A percentile compares a stretch with the other conserved stretches of the same genome.
Evolutionary conservation across 2,329 filamentous ascomycete genomes (phyloP).

Genomic region (Phialemonium atrogriseum): DNA sequence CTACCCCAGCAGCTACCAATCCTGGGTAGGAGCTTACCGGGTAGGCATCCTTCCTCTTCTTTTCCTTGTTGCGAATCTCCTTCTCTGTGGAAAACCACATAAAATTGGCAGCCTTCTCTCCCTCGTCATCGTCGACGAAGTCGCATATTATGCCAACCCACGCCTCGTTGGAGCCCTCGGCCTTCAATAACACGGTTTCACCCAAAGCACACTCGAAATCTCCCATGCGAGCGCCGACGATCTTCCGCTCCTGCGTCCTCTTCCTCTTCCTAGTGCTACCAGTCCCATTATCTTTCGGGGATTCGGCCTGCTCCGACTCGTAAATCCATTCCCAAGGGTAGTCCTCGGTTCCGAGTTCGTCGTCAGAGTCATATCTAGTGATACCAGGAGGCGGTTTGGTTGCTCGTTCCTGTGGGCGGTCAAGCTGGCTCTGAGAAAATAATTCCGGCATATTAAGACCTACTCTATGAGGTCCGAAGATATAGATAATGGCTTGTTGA

Average conservation of each 20-base stretch:
- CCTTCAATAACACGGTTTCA: constrained; percentile 79
- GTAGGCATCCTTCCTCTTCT: constrained; percentile 73
- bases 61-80: constrained; percentile 76
- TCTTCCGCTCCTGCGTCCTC: constrained; percentile 35
- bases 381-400: constrained; percentile 42
- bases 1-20: background rate
- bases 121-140: constrained; percentile 67
- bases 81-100: constrained; percentile 94
- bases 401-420: constrained; percentile 5
- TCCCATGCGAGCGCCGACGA: constrained; percentile 77
- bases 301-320: constrained; percentile 19
- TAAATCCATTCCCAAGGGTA: constrained; percentile 77
- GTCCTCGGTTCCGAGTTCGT: constrained; percentile 71
- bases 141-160: constrained; percentile 89
- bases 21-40: constrained; percentile 37
- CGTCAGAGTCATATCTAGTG: constrained; percentile 72
- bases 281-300: constrained; percentile 4
- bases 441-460: too few relatives aligned
- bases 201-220: constrained; percentile 72
- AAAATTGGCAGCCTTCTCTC: constrained; percentile 75
- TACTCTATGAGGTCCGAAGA: too few relatives aligned
- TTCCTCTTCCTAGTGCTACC: constrained; percentile 25
- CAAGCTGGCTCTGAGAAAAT: too few relatives aligned
- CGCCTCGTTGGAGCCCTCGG: constrained; percentile 75
- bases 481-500: too few relatives aligned